These are phyloP conservation scores for Penicillium sp. DNA, from an alignment of 2,329 filamentous ascomycete species.

Conservation along the genomic window DNA sequence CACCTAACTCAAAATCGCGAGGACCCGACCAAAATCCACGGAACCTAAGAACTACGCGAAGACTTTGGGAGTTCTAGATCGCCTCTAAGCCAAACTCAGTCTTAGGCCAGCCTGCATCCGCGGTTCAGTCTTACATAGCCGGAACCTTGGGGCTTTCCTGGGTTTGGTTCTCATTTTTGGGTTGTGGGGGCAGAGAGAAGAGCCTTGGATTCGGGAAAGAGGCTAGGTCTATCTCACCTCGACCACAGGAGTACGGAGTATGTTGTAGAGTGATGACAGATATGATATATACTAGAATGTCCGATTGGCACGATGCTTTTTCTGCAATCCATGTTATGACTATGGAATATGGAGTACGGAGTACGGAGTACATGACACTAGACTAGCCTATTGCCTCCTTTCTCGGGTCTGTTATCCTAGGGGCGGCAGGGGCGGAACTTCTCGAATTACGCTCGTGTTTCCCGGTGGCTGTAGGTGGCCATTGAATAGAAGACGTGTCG, in stretches of 20 bases:
- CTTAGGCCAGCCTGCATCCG: neutral
- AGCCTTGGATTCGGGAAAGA: neutral
- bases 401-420: neutral
- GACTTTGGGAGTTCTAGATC: neutral
- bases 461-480: neutral
- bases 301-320: neutral
- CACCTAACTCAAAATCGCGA: neutral
- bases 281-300: neutral
- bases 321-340: neutral
- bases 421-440: neutral
- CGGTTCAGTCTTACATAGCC: neutral
- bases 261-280: neutral
- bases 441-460: neutral
- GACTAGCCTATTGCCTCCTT: neutral
- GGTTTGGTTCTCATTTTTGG: neutral
- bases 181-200: neutral
- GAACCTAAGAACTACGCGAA: neutral
- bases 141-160: neutral
- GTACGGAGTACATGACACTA: neutral
- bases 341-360: neutral
- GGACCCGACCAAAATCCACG: neutral
- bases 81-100: neutral
- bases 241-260: neutral
- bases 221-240: neutral
- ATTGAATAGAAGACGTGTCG: constrained; percentile 1